These are phyloP conservation scores for Mallotus repandus DNA, from an alignment of 441 rosid genomes.

Conservation along the genomic window DNA sequence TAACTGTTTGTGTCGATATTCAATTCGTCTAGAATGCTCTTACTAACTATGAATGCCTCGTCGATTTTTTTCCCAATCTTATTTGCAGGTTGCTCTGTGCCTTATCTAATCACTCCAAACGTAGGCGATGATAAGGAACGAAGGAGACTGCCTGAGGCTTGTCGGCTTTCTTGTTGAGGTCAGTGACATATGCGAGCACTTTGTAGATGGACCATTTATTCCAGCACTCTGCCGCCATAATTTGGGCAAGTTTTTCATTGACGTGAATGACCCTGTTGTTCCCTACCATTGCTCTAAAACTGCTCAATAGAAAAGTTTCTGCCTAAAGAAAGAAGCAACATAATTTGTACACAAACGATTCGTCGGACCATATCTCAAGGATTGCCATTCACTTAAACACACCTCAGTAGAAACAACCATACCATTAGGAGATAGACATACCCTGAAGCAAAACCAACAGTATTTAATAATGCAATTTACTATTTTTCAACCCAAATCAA, in stretches of 20 bases:
- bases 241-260: conserved; percentile 21
- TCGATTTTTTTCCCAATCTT: conserved; percentile 91
- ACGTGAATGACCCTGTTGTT: conserved; percentile 27
- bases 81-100: conserved; percentile 69
- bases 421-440: too few relatives aligned
- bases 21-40: conserved; percentile 82
- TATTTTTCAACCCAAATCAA: too few relatives aligned
- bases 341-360: too few relatives aligned
- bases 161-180: conserved; percentile 32
- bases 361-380: too few relatives aligned
- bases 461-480: too few relatives aligned
- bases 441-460: too few relatives aligned
- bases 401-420: too few relatives aligned
- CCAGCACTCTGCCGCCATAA: conserved; percentile 22
- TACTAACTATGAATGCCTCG: conserved; percentile 92
- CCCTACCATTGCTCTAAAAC: neutral
- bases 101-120: too few relatives aligned
- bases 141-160: conserved; percentile 43
- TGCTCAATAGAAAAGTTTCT: too few relatives aligned
- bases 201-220: conserved; percentile 38
- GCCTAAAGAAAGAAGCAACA: too few relatives aligned
- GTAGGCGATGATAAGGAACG: conserved; percentile 47
- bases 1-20: conserved; percentile 57
- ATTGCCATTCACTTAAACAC: too few relatives aligned
- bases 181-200: conserved; percentile 25